Conservation (phyloP, 352 stramenopile species). For the Halophytophthora batemanensis region DNA sequence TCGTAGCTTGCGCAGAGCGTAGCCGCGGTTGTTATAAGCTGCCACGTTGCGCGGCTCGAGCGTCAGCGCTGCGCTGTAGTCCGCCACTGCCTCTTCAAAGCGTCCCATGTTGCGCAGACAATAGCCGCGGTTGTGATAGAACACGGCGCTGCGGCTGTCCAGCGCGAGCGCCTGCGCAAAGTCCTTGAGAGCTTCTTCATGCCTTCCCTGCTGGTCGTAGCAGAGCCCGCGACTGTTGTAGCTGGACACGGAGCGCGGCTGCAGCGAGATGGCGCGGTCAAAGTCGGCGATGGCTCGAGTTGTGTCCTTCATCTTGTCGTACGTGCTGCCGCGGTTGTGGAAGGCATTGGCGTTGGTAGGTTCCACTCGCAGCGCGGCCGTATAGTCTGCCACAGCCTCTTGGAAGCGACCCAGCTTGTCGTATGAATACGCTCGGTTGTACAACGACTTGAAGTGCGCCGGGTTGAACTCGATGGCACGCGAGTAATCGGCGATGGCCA, state of each 20-base stretch:
- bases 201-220: constrained; percentile 58
- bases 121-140: constrained; percentile 86
- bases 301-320: constrained; percentile 69
- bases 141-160: constrained; percentile 72
- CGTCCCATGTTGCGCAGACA: constrained; percentile 82
- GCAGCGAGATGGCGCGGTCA: constrained; percentile 53
- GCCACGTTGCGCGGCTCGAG: constrained; percentile 69
- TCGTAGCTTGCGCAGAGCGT: constrained; percentile 72
- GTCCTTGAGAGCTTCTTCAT: constrained; percentile 70
- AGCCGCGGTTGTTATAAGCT: constrained; percentile 85
- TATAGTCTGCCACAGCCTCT: constrained; percentile 79
- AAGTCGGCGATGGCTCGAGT: constrained; percentile 68
- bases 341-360: constrained; percentile 76
- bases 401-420: constrained; percentile 74
- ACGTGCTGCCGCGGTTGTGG: constrained; percentile 83
- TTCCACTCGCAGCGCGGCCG: constrained; percentile 57
- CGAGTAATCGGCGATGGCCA: constrained; percentile 79
- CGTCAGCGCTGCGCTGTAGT: constrained; percentile 63
- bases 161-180: constrained; percentile 62
- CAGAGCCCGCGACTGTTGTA: constrained; percentile 84
- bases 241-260: constrained; percentile 57
- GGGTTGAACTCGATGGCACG: constrained; percentile 64
- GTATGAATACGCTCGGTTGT: constrained; percentile 85
- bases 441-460: constrained; percentile 86
- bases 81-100: constrained; percentile 55